Percentiles rank a stretch among this genome's conserved stretches.
phyloP scores from a whole-genome alignment of 116 monocot genomes.

The Posidonia oceanica region DNA sequence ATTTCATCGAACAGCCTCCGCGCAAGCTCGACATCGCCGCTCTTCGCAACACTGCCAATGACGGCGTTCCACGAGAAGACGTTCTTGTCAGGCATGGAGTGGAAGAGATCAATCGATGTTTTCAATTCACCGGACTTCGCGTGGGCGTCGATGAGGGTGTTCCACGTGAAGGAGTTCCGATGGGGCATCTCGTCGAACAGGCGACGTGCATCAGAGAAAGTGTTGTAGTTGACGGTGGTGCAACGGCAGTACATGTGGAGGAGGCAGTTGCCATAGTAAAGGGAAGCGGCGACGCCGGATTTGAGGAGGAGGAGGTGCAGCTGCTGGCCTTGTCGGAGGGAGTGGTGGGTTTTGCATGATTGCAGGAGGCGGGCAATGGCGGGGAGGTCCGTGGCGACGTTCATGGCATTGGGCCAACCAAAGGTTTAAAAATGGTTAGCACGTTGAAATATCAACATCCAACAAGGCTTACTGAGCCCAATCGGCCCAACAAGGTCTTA shows the following conservation, averaged over 20 bases:
- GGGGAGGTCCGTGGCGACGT: background rate
- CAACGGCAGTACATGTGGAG: constrained; percentile 50
- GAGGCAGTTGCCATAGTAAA: constrained; percentile 42
- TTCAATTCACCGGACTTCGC: constrained; percentile 13
- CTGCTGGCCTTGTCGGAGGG: constrained; percentile 23
- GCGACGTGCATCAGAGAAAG: constrained; percentile 16
- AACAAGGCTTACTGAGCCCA: too few relatives aligned
- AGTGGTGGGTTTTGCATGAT: constrained; percentile 21
- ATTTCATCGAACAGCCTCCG: constrained; percentile 51
- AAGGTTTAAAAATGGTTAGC: too few relatives aligned
- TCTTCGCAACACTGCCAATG: constrained; percentile 22
- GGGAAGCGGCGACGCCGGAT: constrained; percentile 31
- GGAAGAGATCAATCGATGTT: constrained; percentile 22
- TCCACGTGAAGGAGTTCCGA: constrained; percentile 58
- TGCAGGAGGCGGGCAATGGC: constrained; percentile 25
- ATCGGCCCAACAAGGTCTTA: too few relatives aligned
- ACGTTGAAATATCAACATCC: too few relatives aligned
- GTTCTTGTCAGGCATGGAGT: constrained; percentile 36
- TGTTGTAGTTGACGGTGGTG: background rate
- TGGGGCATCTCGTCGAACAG: constrained; percentile 58
- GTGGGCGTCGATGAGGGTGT: constrained; percentile 40
- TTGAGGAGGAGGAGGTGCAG: constrained; percentile 62
- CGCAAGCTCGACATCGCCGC: constrained; percentile 26
- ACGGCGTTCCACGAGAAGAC: constrained; percentile 43
- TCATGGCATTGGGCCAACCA: background rate